Base-by-base conservation (phyloP, 75 land plant genomes). In the Chamaecyparis obtusa region DNA sequence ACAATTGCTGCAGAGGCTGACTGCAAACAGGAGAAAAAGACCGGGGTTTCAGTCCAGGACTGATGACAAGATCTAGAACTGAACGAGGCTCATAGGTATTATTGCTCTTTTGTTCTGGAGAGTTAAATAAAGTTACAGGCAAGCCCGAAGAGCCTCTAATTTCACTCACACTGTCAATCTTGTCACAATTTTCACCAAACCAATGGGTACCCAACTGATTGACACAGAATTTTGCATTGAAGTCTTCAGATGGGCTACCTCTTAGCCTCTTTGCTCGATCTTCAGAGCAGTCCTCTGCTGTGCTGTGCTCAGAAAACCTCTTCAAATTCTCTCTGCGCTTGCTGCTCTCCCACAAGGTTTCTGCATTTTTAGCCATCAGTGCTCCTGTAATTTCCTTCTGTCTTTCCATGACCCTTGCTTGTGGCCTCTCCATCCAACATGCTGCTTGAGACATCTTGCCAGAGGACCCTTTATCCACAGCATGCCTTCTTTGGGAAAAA, bases 221-320 rank as follows among this genome's bases (percentile, higher is more conserved):
- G 2, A 90, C 80, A 57, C 83, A 85, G 69, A 88, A 75, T 27
- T 86, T 64, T 3, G 87, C 85, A 51, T 24, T 84, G 24, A 43
- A 86, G 15, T 84, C 89, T 39, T 84, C 90, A 27, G 39, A 64
- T 60, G 87, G 39, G 64, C 80, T 79, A 2, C 88, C 86, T 82
- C 83, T 90, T 72, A 90, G 88, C 91, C 94, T 88, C 90, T 93
- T 93, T 5, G 83, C 87, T 87, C 92, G 87, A 83, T 86, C 87
- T 17, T 87, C 44, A 83, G 87, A 84, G 46, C 82, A 85, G 72
- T 90, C 92, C 41, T 90, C 93, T 19, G 83, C 87, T 1, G 85
- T 84, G 21, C 87, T 87, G 24, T 89, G 83, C 24, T 90, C 93
- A 3, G 88, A 88, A 64, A 89, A 89, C 86, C 95, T 90, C 93